Conservation (phyloP, 768 basidiomycete species). For the Psilocybe subaeruginosa region DNA sequence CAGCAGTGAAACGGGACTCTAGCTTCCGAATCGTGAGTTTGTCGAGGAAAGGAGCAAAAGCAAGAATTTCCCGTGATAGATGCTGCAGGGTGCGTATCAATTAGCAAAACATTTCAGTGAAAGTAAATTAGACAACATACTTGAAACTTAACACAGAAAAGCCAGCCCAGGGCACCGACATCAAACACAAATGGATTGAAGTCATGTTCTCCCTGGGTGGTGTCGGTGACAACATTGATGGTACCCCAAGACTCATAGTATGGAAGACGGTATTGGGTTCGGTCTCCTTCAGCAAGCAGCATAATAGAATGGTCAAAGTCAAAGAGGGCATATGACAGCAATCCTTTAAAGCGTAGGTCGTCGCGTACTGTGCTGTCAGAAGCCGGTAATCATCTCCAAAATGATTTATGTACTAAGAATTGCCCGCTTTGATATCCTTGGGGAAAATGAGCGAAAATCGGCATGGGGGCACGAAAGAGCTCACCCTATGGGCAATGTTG, state of each 20-base stretch:
- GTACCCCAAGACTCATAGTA: constrained; percentile 4
- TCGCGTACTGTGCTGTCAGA: neutral
- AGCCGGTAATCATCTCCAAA: neutral
- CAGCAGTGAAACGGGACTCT: constrained; percentile 24
- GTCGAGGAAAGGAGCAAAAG: constrained; percentile 32
- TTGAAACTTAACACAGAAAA: constrained; percentile 11
- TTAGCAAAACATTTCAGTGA: neutral
- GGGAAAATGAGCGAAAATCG: neutral
- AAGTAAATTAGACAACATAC: constrained; percentile 3
- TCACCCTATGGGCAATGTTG: constrained; percentile 22
- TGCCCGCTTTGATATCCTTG: constrained; percentile 14
- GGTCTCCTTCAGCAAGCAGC: constrained; percentile 11
- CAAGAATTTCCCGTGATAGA: constrained; percentile 18
- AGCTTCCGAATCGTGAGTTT: constrained; percentile 28
- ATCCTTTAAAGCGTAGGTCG: constrained; percentile 11
- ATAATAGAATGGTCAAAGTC: constrained; percentile 25
- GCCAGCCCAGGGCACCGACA: constrained; percentile 23
- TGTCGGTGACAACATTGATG: constrained; percentile 7
- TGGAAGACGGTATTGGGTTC: constrained; percentile 9
- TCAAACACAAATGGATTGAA: constrained; percentile 30
- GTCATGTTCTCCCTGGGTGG: constrained; percentile 25
- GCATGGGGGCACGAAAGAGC: neutral
- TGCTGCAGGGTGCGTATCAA: constrained; percentile 15
- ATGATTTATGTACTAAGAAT: constrained; percentile 20
- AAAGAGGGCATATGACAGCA: constrained; percentile 20